Conservation (phyloP, 805 yeast species). For the Hanseniaspora lachancei region DNA sequence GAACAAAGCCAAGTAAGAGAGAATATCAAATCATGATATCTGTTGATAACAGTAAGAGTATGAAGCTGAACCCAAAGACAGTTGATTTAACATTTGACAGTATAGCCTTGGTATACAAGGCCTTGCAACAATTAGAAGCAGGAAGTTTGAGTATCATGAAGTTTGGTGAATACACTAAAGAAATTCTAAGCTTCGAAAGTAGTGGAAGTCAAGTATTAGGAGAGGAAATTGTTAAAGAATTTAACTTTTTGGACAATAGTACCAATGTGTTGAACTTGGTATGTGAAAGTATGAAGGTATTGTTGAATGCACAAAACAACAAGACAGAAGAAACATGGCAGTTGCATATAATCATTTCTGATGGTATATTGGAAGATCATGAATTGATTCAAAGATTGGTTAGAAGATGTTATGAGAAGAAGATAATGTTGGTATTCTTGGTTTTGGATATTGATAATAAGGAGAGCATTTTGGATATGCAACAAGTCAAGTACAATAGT, state of each 20-base stretch:
- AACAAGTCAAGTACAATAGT: slow-evolving; percentile 81
- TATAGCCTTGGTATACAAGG: slow-evolving; percentile 84
- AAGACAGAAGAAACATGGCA: slow-evolving; percentile 66
- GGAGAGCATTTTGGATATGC: slow-evolving; percentile 87
- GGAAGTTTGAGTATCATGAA: slow-evolving; percentile 84
- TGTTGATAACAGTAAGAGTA: slow-evolving; percentile 91
- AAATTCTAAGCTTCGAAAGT: slow-evolving; percentile 80
- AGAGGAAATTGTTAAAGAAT: slow-evolving; percentile 69
- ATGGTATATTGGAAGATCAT: slow-evolving; percentile 96
- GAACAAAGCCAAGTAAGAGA: slow-evolving; percentile 94
- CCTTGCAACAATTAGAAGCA: slow-evolving; percentile 83
- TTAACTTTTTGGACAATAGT: slow-evolving; percentile 74
- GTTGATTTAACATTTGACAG: slow-evolving; percentile 89
- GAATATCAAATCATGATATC: slow-evolving; percentile 96
- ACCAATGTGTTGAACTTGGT: slow-evolving; percentile 75
- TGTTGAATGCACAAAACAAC: slow-evolving; percentile 32
- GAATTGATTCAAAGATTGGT: slow-evolving; percentile 69
- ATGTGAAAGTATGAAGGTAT: slow-evolving; percentile 55
- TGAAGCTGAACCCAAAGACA: slow-evolving; percentile 76
- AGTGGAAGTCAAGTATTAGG: slow-evolving; percentile 80
- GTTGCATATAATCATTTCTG: slow-evolving; percentile 80
- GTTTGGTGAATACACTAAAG: slow-evolving; percentile 72
- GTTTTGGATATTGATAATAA: slow-evolving; percentile 71
- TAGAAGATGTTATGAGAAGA: slow-evolving; percentile 80
- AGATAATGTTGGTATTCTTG: slow-evolving; percentile 88